Conservation (phyloP, 441 rosid species). For the Theobroma grandiflorum region DNA sequence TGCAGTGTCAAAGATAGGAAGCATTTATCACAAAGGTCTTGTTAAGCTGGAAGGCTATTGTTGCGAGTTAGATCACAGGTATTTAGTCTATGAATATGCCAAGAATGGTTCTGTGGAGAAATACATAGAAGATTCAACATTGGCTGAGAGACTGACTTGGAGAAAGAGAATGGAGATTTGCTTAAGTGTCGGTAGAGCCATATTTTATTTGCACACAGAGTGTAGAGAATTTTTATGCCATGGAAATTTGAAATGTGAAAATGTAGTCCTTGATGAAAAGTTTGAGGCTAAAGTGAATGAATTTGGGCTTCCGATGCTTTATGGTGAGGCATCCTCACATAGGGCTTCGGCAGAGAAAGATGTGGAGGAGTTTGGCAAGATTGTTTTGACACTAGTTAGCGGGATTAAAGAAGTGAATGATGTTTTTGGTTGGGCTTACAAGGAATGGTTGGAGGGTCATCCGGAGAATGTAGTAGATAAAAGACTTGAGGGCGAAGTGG, state of each 20-base stretch:
- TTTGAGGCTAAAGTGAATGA: slow-evolving; percentile 73
- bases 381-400: slow-evolving; percentile 54
- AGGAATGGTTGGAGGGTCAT: slow-evolving; percentile 62
- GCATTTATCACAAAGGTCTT: slow-evolving; percentile 80
- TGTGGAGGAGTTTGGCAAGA: slow-evolving; percentile 73
- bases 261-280: slow-evolving; percentile 65
- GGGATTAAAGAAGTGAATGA: slow-evolving; percentile 52
- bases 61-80: slow-evolving; percentile 60
- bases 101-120: slow-evolving; percentile 64
- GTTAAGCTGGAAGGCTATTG: slow-evolving; percentile 81
- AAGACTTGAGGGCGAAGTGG: slow-evolving; percentile 48
- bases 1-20: slow-evolving; percentile 69
- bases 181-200: slow-evolving; percentile 67
- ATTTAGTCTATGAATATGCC: slow-evolving; percentile 71
- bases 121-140: slow-evolving; percentile 58
- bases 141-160: slow-evolving; percentile 69
- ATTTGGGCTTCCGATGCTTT: slow-evolving; percentile 51
- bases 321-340: slow-evolving; percentile 30
- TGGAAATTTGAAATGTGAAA: slow-evolving; percentile 77
- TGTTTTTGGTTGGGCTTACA: slow-evolving; percentile 52
- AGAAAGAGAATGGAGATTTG: slow-evolving; percentile 63
- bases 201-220: slow-evolving; percentile 71
- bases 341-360: slow-evolving; percentile 65
- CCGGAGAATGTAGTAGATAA: slow-evolving; percentile 56
- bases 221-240: slow-evolving; percentile 84